Percentiles rank a stretch among this genome's conserved stretches.
phyloP scores from a whole-genome alignment of 345 rosid species.

The Bruguiera sexangula region DNA sequence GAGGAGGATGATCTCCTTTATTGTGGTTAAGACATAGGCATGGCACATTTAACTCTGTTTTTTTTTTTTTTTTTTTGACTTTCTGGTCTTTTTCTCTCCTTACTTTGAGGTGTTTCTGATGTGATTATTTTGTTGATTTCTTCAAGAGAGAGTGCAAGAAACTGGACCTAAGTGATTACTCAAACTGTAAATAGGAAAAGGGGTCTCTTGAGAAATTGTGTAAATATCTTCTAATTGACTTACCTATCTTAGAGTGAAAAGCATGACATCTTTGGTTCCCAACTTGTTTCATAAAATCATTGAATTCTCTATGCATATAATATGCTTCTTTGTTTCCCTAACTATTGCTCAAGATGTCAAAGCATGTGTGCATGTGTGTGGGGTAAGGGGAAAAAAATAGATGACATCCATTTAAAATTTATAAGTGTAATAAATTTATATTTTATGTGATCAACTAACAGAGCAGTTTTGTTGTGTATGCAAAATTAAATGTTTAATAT shows the following conservation, averaged over 20 bases:
- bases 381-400: too few species aligned
- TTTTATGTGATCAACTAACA: too few species aligned
- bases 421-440: too few species aligned
- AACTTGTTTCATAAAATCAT: background rate
- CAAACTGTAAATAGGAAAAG: slow-evolving; percentile 35
- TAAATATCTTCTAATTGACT: slow-evolving; percentile 27
- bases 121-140: slow-evolving; percentile 14
- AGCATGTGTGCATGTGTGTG: too few species aligned
- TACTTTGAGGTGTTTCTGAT: background rate
- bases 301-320: background rate
- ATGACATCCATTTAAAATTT: too few species aligned
- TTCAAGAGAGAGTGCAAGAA: slow-evolving; percentile 19
- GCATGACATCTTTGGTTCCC: background rate
- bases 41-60: too few species aligned
- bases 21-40: slow-evolving; percentile 36
- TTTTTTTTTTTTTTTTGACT: background rate
- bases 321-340: background rate
- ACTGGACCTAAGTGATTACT: slow-evolving; percentile 15
- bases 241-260: slow-evolving; percentile 3
- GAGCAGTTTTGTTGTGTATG: too few species aligned
- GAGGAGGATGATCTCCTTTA: slow-evolving; percentile 61
- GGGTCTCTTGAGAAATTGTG: slow-evolving; percentile 26
- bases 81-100: background rate
- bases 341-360: background rate
- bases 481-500: too few species aligned